Evolutionary conservation across 2,329 filamentous ascomycete species (phyloP).

Genomic region (Podosphaera aphanis): DNA sequence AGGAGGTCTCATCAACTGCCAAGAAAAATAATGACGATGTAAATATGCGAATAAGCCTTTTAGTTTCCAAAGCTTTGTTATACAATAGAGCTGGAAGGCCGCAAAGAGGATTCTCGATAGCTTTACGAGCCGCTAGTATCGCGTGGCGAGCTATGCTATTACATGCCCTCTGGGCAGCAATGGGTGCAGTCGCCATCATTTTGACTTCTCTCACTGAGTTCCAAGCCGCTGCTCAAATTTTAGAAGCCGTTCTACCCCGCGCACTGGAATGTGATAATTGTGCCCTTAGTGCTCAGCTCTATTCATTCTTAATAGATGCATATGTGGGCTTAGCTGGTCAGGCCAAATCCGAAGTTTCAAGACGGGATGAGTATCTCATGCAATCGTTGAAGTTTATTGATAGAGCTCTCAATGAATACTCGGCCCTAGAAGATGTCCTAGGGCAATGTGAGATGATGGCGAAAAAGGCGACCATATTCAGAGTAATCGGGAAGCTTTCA

Average conservation of each 20-base stretch:
- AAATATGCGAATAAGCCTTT: slow-evolving; percentile 33
- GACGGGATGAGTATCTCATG: slow-evolving; percentile 25
- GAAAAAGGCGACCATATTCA: slow-evolving; percentile 42
- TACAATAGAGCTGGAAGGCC: slow-evolving; percentile 34
- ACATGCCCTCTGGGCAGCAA: slow-evolving; percentile 35
- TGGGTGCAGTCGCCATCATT: slow-evolving; percentile 31
- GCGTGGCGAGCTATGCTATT: slow-evolving; percentile 34
- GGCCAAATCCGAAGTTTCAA: slow-evolving; percentile 15
- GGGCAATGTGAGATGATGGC: slow-evolving; percentile 39
- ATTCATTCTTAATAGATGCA: slow-evolving; percentile 36
- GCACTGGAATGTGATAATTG: slow-evolving; percentile 37
- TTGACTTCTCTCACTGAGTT: slow-evolving; percentile 38
- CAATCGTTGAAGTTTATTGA: slow-evolving; percentile 15
- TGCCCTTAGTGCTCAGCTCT: slow-evolving; percentile 30
- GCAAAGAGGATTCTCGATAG: slow-evolving; percentile 41
- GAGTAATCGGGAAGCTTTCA: slow-evolving; percentile 29
- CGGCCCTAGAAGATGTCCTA: slow-evolving; percentile 30
- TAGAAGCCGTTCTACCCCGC: slow-evolving; percentile 39
- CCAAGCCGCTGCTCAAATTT: slow-evolving; percentile 27
- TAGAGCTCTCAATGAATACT: slow-evolving; percentile 23
- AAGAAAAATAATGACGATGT: slow-evolving; percentile 35
- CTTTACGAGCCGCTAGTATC: slow-evolving; percentile 37
- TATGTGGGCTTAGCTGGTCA: slow-evolving; percentile 39
- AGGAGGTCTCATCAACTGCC: slow-evolving; percentile 24
- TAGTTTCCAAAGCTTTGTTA: slow-evolving; percentile 36